These are phyloP conservation scores for Fagopyrum tataricum DNA, from an alignment of 148 eudicot species.

Conservation along the genomic window DNA sequence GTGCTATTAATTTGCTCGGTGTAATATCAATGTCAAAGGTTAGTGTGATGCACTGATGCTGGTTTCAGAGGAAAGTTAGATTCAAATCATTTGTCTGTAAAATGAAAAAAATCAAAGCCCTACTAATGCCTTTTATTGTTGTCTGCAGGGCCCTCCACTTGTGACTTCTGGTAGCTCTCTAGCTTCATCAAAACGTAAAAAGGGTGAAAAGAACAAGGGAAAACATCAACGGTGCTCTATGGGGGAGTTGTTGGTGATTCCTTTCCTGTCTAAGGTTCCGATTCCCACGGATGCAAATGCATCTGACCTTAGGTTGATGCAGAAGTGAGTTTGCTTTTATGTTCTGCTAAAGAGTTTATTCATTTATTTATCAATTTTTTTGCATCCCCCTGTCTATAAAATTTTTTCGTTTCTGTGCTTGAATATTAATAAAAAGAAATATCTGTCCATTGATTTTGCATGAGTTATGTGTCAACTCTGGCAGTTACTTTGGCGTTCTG, in stretches of 20 bases:
- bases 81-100: conserved; percentile 6
- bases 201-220: conserved; percentile 61
- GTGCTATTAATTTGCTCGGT: conserved; percentile 76
- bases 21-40: conserved; percentile 80
- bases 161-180: conserved; percentile 28
- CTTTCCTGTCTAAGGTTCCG: conserved; percentile 69
- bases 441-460: conserved; percentile 11
- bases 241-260: conserved; percentile 71
- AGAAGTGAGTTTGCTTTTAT: conserved; percentile 42
- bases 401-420: not conserved
- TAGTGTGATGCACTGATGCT: not conserved
- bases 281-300: conserved; percentile 43
- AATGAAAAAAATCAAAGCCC: not conserved
- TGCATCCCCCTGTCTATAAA: not conserved
- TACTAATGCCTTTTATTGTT: conserved; percentile 7
- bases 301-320: conserved; percentile 26
- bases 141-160: conserved; percentile 67
- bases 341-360: not conserved
- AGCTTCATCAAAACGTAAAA: conserved; percentile 60
- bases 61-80: not conserved
- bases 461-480: conserved; percentile 17
- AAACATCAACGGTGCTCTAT: conserved; percentile 45
- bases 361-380: not conserved
- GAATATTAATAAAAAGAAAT: not conserved
- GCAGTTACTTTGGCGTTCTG: conserved; percentile 66